These are phyloP conservation scores for Arthrobotrys sinensis DNA, from an alignment of 2,329 filamentous ascomycete genomes.

Conservation along the genomic window DNA sequence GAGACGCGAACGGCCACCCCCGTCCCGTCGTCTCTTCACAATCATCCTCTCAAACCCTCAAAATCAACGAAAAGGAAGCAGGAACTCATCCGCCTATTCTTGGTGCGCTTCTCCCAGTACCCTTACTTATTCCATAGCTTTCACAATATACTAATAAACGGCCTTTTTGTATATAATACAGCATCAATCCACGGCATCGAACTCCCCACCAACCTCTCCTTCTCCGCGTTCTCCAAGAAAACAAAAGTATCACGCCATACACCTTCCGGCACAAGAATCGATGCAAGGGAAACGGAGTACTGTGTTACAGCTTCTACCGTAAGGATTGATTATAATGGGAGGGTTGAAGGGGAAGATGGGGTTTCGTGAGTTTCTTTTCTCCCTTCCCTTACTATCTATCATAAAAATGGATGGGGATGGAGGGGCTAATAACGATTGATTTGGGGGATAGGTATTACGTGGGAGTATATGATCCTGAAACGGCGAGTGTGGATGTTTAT, in stretches of 20 bases:
- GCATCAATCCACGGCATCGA: conserved; percentile 56
- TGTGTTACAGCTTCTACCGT: conserved; percentile 70
- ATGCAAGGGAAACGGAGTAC: conserved; percentile 59
- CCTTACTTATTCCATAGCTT: not conserved
- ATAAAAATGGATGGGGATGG: too few species aligned
- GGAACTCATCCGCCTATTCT: conserved; percentile 53
- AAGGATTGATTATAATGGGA: conserved; percentile 67
- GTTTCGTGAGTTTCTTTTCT: conserved; percentile 74
- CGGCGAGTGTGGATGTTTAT: conserved; percentile 74
- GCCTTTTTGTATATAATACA: too few species aligned
- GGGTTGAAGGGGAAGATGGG: conserved; percentile 67
- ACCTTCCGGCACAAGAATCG: conserved; percentile 3
- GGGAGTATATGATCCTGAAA: conserved; percentile 76
- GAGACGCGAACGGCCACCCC: conserved; percentile 49
- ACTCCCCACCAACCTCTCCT: conserved; percentile 37
- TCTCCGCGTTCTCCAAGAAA: conserved; percentile 50
- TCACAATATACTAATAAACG: too few species aligned
- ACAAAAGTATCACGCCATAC: conserved; percentile 28
- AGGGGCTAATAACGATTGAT: not conserved
- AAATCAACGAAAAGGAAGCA: conserved; percentile 19
- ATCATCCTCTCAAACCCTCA: conserved; percentile 30
- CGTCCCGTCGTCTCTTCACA: conserved; percentile 27
- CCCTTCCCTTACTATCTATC: too few species aligned
- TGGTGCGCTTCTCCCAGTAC: conserved; percentile 9
- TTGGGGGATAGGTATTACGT: conserved; percentile 74